These are phyloP conservation scores for Kwoniella mangroviensis DNA, from an alignment of 768 basidiomycete genomes.

Conservation along the genomic window DNA sequence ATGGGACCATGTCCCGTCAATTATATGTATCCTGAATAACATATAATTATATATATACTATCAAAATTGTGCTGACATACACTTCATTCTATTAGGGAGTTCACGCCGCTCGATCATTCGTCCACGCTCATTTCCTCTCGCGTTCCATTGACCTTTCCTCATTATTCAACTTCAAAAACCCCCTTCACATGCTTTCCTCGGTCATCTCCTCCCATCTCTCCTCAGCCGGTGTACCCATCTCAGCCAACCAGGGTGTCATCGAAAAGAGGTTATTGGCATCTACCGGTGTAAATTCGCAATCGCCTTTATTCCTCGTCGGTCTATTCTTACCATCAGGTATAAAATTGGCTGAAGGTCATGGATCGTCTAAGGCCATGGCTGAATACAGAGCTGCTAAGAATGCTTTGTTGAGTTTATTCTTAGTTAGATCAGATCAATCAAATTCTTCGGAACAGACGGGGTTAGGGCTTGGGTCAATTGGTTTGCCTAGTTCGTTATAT, in stretches of 20 bases:
- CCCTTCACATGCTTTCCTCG: constrained; percentile 74
- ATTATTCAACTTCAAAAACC: constrained; percentile 81
- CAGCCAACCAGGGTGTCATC: constrained; percentile 53
- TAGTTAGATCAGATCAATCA: constrained; percentile 42
- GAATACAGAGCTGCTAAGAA: constrained; percentile 74
- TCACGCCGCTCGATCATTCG: constrained; percentile 81
- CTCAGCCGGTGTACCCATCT: constrained; percentile 5
- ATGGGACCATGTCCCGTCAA: too few species aligned
- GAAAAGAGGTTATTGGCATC: constrained; percentile 74
- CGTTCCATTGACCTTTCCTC: constrained; percentile 78
- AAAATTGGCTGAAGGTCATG: constrained; percentile 93
- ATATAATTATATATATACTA: too few species aligned
- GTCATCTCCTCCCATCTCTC: constrained; percentile 69
- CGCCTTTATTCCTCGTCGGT: constrained; percentile 94
- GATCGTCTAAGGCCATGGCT: constrained; percentile 90
- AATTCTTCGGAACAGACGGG: not conserved
- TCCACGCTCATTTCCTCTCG: constrained; percentile 83
- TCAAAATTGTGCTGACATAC: too few species aligned
- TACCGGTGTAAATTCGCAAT: constrained; percentile 86
- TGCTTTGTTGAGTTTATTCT: constrained; percentile 49
- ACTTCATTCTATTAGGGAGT: constrained; percentile 60
- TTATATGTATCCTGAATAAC: too few species aligned
- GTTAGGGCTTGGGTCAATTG: not conserved
- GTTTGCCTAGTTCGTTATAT: constrained; percentile 11
- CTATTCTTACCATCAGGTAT: constrained; percentile 76